phyloP scores from a whole-genome alignment of 345 rosid genomes.

The Mercurialis annua region DNA sequence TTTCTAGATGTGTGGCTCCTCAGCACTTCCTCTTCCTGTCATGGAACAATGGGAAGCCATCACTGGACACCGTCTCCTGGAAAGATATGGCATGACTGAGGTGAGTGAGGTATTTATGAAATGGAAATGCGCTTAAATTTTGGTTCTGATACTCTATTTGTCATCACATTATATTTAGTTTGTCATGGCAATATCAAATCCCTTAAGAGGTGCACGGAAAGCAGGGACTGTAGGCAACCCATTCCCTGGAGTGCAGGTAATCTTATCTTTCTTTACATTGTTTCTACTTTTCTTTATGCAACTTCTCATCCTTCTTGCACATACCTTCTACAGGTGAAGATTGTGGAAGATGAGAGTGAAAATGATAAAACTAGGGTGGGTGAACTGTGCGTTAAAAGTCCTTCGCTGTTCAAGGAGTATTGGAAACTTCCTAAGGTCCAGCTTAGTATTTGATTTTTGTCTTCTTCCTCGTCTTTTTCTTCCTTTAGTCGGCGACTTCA shows the following conservation, averaged over 20 bases:
- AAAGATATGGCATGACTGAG: slow-evolving; percentile 99
- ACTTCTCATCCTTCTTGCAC: neutral
- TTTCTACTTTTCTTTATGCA: neutral
- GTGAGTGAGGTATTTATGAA: slow-evolving; percentile 31
- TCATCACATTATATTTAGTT: slow-evolving; percentile 43
- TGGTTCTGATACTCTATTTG: neutral
- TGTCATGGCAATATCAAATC: slow-evolving; percentile 95
- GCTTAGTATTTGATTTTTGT: neutral
- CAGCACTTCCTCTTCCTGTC: slow-evolving; percentile 92
- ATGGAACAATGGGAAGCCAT: slow-evolving; percentile 94
- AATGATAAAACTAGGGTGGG: slow-evolving; percentile 53
- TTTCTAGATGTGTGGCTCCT: slow-evolving; percentile 89
- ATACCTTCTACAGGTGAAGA: slow-evolving; percentile 53
- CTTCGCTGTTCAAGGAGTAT: slow-evolving; percentile 88
- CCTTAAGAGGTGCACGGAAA: slow-evolving; percentile 67
- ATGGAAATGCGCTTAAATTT: neutral
- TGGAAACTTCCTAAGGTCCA: slow-evolving; percentile 91
- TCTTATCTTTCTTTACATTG: no score
- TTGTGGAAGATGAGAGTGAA: slow-evolving; percentile 55
- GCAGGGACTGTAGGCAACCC: slow-evolving; percentile 98
- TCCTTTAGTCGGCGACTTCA: neutral
- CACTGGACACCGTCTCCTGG: slow-evolving; percentile 93
- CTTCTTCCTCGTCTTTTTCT: neutral
- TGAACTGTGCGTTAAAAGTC: slow-evolving; percentile 87
- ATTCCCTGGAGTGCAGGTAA: slow-evolving; percentile 94